These are phyloP conservation scores for Dendrobium officinale DNA, from an alignment of 106 monocot genomes.

Conservation along the genomic window DNA sequence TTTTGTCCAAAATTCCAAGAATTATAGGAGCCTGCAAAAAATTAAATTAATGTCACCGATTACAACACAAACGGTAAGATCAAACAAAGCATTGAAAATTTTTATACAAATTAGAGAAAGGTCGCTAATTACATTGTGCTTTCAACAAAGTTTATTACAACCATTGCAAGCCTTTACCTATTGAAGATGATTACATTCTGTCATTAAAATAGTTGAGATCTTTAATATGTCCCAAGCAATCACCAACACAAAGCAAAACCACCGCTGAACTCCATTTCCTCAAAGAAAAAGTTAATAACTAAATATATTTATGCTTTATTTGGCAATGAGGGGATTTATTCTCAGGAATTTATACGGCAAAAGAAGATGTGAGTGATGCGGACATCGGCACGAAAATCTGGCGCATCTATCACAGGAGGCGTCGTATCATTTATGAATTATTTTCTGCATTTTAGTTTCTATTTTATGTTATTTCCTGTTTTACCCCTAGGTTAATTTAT, in stretches of 20 bases:
- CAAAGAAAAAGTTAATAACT: background rate
- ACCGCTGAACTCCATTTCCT: background rate
- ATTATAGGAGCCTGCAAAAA: slow-evolving; percentile 8
- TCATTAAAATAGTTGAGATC: background rate
- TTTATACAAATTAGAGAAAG: background rate
- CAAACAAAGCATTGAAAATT: background rate
- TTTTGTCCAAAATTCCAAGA: slow-evolving; percentile 1
- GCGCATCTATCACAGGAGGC: no score
- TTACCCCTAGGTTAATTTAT: no score
- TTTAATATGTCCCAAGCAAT: background rate
- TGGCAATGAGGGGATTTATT: background rate
- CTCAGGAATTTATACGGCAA: background rate
- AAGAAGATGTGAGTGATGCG: background rate
- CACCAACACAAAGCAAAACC: background rate
- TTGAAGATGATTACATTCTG: background rate
- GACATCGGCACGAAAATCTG: no score
- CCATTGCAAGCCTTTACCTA: background rate
- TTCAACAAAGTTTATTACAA: background rate
- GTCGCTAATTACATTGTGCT: background rate
- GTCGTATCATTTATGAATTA: no score
- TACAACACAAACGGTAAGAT: background rate
- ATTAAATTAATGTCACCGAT: background rate
- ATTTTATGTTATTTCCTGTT: no score
- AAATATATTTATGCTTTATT: background rate
- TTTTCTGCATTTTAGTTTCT: no score